A percentile compares a stretch with the other conserved stretches of the same genome.
Conservation (phyloP, 495 filamentous ascomycete genomes). For the Aspergillus biplanus region DNA sequence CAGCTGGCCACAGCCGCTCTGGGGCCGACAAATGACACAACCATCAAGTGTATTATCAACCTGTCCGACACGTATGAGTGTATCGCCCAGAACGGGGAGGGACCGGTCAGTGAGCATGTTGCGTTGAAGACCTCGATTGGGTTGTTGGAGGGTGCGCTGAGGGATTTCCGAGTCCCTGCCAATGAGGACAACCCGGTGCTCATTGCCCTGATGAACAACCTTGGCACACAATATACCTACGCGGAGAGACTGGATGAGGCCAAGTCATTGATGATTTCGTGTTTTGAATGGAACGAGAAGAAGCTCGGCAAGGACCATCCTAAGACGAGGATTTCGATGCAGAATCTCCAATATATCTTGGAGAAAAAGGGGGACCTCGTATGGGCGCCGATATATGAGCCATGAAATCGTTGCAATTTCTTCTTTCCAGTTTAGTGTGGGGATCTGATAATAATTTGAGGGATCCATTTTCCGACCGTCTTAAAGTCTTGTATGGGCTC, state of each 20-base stretch:
- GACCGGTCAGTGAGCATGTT: neutral
- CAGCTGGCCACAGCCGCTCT: neutral
- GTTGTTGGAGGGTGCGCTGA: neutral
- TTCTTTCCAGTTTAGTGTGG: too few relatives aligned
- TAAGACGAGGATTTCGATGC: neutral
- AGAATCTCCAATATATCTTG: neutral
- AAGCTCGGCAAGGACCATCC: neutral
- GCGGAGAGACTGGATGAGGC: neutral
- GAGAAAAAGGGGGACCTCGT: neutral
- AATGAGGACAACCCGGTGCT: neutral
- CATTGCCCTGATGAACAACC: constrained; percentile 7
- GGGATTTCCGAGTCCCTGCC: neutral
- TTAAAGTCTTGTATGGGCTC: too few relatives aligned
- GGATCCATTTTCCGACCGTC: too few relatives aligned
- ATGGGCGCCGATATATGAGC: neutral
- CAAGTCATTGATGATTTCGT: neutral
- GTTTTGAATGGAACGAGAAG: constrained; percentile 1
- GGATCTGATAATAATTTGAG: too few relatives aligned
- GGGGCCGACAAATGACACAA: constrained; percentile 4
- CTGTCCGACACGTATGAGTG: neutral
- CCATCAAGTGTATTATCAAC: constrained; percentile 1
- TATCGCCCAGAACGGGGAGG: neutral
- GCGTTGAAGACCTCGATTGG: neutral
- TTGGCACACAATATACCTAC: neutral
- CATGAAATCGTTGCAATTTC: too few relatives aligned